Base-by-base conservation (phyloP, 139 green algal genomes). In the Chlamydomonas asymmetrica region DNA sequence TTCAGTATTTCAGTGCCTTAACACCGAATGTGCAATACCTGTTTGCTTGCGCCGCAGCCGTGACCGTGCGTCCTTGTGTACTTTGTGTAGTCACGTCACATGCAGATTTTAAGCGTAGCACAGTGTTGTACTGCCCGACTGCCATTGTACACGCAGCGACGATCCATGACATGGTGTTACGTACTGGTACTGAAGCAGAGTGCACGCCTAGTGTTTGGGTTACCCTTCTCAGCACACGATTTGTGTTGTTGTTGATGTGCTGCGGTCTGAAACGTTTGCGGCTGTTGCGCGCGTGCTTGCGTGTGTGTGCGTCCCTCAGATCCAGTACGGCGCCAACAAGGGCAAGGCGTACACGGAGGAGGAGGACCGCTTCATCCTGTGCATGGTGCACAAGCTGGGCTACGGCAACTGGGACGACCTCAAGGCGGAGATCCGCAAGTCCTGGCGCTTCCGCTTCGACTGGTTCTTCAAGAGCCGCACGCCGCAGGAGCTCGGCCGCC, bases 401-500 rank as follows among this genome's bases (percentile, higher is more conserved):
- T 99, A 98, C 65, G 96, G 96, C 61, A 73, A 81, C 7, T 99
- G 96, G 96, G 97, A 99, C 59, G 95, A 98, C 82, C 88, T 99
- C 49, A 99, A 99, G 88, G 89, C 81, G 34, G 94, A 95, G 74
- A 93, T 99, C 66, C 89, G 95, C 45, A 89, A 91, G 60, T 88
- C 80, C 74, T 98, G 92, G 91, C 80, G 94, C 45, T 99, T 99
- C 91, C 88, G 97, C 40, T 99, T 99, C 77, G 97, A 99, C 87
- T 99, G 97, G 97, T 99, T 98, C 87, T 93, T 99, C 84, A 99
- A 99, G 90, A 94, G 82, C 65, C 88, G 97, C 70, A 98, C 90
- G 16, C 92, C 95, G 10, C 84, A 89, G 75, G 88, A 93, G 80
- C 84, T 93, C 54, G 66, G 40, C 22, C 65, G 79, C 41, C 72